These are phyloP conservation scores for Pseudogymnoascus sp. DNA, from an alignment of 2,329 filamentous ascomycete genomes.

Conservation along the genomic window DNA sequence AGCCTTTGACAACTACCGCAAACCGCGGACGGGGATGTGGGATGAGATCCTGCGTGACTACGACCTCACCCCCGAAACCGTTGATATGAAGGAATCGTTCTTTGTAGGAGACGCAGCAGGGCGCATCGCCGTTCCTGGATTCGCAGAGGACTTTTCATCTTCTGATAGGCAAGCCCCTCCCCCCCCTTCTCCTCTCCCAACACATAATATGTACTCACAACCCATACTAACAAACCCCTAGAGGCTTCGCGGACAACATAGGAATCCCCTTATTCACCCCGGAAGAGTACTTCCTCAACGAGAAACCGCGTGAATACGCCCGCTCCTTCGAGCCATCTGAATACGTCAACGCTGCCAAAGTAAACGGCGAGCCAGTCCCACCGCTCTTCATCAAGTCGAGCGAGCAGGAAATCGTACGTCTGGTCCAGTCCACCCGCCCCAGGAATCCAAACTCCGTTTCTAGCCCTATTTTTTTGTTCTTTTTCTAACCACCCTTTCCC, in stretches of 20 bases:
- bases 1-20: constrained; percentile 71
- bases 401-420: background rate
- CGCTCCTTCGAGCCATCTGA: constrained; percentile 64
- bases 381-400: background rate
- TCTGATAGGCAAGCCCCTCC: constrained; percentile 41
- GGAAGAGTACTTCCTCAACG: constrained; percentile 80
- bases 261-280: constrained; percentile 77
- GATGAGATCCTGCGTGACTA: constrained; percentile 50
- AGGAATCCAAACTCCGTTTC: too few species aligned
- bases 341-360: constrained; percentile 38
- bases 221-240: constrained; percentile 25
- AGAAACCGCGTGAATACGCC: constrained; percentile 56
- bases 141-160: constrained; percentile 56
- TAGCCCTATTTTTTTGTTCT: background rate
- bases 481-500: background rate
- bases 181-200: constrained; percentile 11
- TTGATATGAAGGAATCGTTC: constrained; percentile 67
- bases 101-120: constrained; percentile 86
- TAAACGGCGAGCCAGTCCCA: constrained; percentile 14
- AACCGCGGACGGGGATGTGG: constrained; percentile 90
- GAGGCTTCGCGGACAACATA: constrained; percentile 80
- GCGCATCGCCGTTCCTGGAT: constrained; percentile 40
- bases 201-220: background rate
- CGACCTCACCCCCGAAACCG: constrained; percentile 31
- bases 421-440: background rate